phyloP scores from a whole-genome alignment of 768 basidiomycete genomes.

The Leccinum barrowsii region DNA sequence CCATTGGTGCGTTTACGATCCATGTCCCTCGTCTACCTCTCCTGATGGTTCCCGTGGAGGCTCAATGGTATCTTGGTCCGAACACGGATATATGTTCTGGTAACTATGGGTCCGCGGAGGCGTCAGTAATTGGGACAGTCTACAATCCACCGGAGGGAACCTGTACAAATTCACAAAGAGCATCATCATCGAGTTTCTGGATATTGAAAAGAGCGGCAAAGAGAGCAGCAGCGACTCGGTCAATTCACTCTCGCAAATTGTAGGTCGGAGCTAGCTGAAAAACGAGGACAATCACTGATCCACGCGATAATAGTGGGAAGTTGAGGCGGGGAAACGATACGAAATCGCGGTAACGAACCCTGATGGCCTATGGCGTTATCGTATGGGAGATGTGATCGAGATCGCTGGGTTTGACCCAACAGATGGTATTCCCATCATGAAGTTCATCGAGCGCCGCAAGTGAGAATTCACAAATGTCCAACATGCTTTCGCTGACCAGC shows the following conservation, averaged over 20 bases:
- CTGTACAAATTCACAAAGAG: neutral
- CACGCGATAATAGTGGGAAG: neutral
- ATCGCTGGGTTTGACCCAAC: neutral
- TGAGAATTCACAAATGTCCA: neutral
- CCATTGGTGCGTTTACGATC: neutral
- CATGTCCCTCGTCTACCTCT: neutral
- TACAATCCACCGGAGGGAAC: neutral
- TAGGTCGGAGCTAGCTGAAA: neutral
- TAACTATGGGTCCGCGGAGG: neutral
- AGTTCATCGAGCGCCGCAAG: neutral
- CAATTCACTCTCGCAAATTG: neutral
- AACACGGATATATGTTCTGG: neutral
- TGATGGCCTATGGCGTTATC: neutral
- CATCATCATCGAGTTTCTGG: neutral
- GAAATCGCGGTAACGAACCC: neutral
- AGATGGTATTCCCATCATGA: neutral
- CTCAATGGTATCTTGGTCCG: neutral
- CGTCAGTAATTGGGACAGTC: neutral
- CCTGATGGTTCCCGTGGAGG: neutral
- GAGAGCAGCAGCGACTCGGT: neutral
- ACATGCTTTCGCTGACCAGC: too few species aligned
- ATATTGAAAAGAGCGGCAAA: neutral
- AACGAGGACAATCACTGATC: neutral
- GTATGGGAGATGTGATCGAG: neutral
- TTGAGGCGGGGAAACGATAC: neutral